These are phyloP conservation scores for Corchorus capsularis DNA, from an alignment of 345 rosid genomes.

Conservation along the genomic window DNA sequence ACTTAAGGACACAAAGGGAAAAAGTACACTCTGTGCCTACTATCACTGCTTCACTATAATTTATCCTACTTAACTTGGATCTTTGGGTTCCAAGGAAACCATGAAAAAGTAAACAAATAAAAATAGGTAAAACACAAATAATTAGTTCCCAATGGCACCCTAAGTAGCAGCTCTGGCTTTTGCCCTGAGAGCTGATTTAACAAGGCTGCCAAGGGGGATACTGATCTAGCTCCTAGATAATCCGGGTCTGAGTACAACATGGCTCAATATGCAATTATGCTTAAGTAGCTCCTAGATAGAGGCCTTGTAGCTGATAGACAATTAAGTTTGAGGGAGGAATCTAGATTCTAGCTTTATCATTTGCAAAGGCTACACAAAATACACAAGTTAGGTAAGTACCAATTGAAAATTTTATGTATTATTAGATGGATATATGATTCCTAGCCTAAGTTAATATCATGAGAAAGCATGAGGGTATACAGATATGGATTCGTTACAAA, in stretches of 20 bases:
- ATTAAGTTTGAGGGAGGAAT: not conserved
- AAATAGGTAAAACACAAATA: not conserved
- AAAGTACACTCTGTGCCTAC: not conserved
- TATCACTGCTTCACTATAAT: not conserved
- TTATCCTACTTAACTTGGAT: not conserved
- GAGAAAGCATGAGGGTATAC: not conserved
- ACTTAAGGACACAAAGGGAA: not conserved
- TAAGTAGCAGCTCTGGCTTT: not conserved
- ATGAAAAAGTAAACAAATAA: not conserved
- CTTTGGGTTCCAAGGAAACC: not conserved
- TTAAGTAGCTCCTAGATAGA: not conserved
- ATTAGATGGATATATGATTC: not conserved
- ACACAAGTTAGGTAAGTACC: not conserved
- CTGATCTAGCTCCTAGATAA: conserved; percentile 3
- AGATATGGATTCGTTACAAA: not conserved
- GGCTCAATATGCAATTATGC: not conserved
- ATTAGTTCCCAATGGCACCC: not conserved
- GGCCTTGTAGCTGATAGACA: not conserved
- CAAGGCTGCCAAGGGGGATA: not conserved
- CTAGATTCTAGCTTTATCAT: not conserved
- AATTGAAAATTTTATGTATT: not conserved
- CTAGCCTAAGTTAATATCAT: not conserved
- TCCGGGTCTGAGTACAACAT: not conserved
- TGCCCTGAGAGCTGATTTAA: not conserved
- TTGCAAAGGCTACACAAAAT: not conserved